Evolutionary conservation across 192 early-diverging fungal genomes (phyloP).

Genomic region (Allomyces macrogynus): DNA sequence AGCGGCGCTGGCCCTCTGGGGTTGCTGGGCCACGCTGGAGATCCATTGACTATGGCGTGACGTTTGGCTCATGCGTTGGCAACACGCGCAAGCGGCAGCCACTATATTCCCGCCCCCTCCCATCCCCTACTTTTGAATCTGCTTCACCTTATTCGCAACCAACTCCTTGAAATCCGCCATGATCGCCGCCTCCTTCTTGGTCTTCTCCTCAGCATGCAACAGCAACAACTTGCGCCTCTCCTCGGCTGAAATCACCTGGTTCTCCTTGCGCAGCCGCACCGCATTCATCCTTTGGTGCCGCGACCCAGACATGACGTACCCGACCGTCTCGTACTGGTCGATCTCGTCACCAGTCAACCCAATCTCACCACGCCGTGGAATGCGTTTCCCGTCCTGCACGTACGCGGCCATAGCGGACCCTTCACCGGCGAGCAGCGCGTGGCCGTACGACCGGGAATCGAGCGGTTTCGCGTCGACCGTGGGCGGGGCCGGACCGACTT

Average conservation of each 20-base stretch:
- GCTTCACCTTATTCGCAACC: conserved; percentile 35
- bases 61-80: no score
- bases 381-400: conserved; percentile 79
- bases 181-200: conserved; percentile 76
- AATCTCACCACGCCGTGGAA: conserved; percentile 94
- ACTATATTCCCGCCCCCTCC: no score
- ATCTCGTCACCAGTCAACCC: conserved; percentile 72
- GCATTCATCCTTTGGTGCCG: conserved; percentile 84
- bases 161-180: conserved; percentile 81
- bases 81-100: no score
- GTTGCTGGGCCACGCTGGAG: no score
- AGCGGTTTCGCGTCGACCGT: background rate
- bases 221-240: conserved; percentile 72
- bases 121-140: no score
- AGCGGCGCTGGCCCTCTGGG: no score
- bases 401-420: conserved; percentile 77
- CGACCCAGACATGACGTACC: conserved; percentile 86
- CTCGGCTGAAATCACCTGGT: conserved; percentile 88
- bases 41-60: no score
- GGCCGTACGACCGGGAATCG: conserved; percentile 37
- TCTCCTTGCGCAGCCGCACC: conserved; percentile 86
- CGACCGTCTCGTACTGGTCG: conserved; percentile 57
- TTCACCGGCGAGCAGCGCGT: conserved; percentile 67
- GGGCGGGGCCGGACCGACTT: background rate
- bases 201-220: conserved; percentile 72